Evolutionary conservation across 768 basidiomycete species (phyloP).

Genomic region (Leucocoprinus sp.): DNA sequence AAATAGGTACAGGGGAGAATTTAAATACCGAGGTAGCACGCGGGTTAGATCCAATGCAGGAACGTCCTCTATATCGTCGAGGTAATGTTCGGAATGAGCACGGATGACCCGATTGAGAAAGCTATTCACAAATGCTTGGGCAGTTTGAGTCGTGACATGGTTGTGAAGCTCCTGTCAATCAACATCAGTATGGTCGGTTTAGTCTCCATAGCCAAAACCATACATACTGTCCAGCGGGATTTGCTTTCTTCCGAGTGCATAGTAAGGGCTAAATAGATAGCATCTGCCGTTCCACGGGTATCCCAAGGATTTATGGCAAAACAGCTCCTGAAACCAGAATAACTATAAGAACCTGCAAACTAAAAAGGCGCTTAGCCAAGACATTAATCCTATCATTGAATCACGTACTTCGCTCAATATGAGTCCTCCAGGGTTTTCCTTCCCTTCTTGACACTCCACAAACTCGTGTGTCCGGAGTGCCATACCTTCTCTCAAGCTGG

Average conservation of each 20-base stretch:
- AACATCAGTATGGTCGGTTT: neutral
- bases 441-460: slow-evolving; percentile 71
- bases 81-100: slow-evolving; percentile 57
- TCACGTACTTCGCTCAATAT: slow-evolving; percentile 66
- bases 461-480: slow-evolving; percentile 76
- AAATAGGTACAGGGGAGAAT: neutral
- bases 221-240: slow-evolving; percentile 65
- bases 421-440: slow-evolving; percentile 51
- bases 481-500: slow-evolving; percentile 84
- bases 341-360: slow-evolving; percentile 84
- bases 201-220: neutral
- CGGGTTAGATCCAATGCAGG: slow-evolving; percentile 29
- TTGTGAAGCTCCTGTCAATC: slow-evolving; percentile 57
- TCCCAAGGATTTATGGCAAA: slow-evolving; percentile 87
- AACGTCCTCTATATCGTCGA: slow-evolving; percentile 18
- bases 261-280: slow-evolving; percentile 60
- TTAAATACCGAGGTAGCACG: slow-evolving; percentile 36
- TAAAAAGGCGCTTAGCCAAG: slow-evolving; percentile 18
- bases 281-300: slow-evolving; percentile 72
- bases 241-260: slow-evolving; percentile 69
- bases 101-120: slow-evolving; percentile 74
- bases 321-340: slow-evolving; percentile 80
- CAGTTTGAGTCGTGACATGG: slow-evolving; percentile 81
- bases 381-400: neutral
- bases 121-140: slow-evolving; percentile 72